Evolutionary conservation across 495 filamentous ascomycete genomes (phyloP).

Genomic region (Hypoxylon lienhwacheense): DNA sequence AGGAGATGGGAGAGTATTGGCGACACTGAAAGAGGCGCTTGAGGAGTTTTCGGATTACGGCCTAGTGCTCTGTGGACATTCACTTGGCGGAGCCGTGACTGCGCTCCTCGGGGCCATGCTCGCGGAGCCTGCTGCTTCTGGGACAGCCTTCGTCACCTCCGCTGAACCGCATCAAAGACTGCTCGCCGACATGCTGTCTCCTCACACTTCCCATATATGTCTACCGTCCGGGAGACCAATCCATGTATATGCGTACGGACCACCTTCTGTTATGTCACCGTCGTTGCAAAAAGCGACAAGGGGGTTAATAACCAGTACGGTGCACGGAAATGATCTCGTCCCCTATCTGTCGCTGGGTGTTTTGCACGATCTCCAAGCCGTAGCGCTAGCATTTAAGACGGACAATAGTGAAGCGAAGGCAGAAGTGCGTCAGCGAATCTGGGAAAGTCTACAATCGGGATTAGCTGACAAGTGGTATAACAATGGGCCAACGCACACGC

Average conservation of each 20-base stretch:
- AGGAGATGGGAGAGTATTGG: constrained; percentile 64
- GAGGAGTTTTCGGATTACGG: constrained; percentile 74
- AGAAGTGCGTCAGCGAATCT: constrained; percentile 66
- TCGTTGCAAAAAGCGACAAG: constrained; percentile 70
- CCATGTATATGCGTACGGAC: constrained; percentile 79
- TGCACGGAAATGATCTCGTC: constrained; percentile 73
- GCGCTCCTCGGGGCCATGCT: constrained; percentile 75
- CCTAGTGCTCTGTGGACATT: constrained; percentile 75
- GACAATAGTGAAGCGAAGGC: constrained; percentile 66
- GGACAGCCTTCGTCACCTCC: constrained; percentile 52
- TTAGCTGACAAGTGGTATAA: constrained; percentile 52
- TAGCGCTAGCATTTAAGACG: constrained; percentile 70
- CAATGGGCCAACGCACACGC: constrained; percentile 20
- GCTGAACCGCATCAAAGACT: constrained; percentile 47
- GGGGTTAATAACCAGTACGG: constrained; percentile 73
- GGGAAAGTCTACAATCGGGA: constrained; percentile 59
- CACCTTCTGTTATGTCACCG: constrained; percentile 71
- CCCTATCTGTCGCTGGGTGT: constrained; percentile 74
- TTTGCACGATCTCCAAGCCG: constrained; percentile 73
- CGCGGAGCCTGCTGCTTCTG: constrained; percentile 57
- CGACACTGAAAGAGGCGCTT: constrained; percentile 68
- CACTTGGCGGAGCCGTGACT: constrained; percentile 74
- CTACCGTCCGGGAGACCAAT: constrained; percentile 69
- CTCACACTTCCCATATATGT: constrained; percentile 43
- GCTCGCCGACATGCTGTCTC: constrained; percentile 34